Evolutionary conservation across 345 rosid species (phyloP), one percentile per base, ranked within the genome.

Genomic region (Raphanus raphanistrum): DNA sequence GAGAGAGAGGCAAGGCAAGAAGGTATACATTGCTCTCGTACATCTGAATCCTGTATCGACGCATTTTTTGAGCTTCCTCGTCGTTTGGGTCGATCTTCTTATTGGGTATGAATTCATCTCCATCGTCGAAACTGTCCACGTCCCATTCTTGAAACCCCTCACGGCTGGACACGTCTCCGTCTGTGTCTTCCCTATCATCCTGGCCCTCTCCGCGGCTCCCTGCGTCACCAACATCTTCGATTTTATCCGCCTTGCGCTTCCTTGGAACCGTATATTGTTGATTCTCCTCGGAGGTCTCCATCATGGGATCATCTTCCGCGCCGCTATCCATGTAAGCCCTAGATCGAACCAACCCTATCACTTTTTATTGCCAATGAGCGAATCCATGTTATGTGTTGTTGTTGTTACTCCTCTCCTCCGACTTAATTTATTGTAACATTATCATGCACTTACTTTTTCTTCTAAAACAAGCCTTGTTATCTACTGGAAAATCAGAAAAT

Each of bases 81-180:
- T 73, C 38, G 31, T 64, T 73, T 5, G 77, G 70, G 1, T 64
- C 54, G 2, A 74, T 33, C 12, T 64, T 65, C 27, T 17, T 26
- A 8, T 0, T 63, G 36, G 70, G 77, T 50, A 6, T 74, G 70
- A 4, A 74, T 8, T 21, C 36, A 8, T 2, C 0, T 52, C 52
- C 77, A 0, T 74, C 76, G 5, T 72, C 71, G 55, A 74, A 74
- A 11, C 77, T 74, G 28, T 74, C 71, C 1, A 74, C 71, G 11
- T 64, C 77, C 77, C 77, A 73, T 52, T 73, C 63, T 73, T 73
- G 77, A 15, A 25, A 62, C 36, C 25, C 59, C 25, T 48, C 69
- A 11, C 70, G 63, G 63, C 63, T 58, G 1, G 63, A 58, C 32
- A 5, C 63, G 15, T 58, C 32, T 7, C 63, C 55, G 55, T 48